Conservation (phyloP, 2,329 filamentous ascomycete species). For the Neopestalotiopsis sp. region DNA sequence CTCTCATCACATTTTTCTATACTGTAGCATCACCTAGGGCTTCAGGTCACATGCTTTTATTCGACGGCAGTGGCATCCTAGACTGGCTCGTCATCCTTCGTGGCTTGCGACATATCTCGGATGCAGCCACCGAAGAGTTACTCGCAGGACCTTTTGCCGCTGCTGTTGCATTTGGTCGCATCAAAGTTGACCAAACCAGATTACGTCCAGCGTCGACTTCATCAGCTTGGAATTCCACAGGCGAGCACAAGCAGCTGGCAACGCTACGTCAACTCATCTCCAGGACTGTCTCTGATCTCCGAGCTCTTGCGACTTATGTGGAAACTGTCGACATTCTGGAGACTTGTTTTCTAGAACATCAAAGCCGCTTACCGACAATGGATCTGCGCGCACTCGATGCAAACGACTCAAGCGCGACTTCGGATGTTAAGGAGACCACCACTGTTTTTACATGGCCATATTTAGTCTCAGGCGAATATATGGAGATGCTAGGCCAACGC, state of each 20-base stretch:
- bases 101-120: not conserved
- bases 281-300: not conserved
- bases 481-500: not conserved
- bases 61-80: not conserved
- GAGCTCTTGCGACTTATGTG: not conserved
- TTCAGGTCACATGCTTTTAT: not conserved
- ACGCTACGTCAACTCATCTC: not conserved
- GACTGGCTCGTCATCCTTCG: constrained; percentile 1
- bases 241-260: not conserved
- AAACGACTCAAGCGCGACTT: not conserved
- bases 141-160: not conserved
- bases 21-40: not conserved
- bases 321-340: not conserved
- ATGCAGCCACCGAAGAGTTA: not conserved
- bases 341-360: not conserved
- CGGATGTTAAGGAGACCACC: not conserved
- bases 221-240: not conserved
- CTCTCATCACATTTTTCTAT: not conserved
- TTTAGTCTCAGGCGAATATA: not conserved
- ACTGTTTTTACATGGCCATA: not conserved
- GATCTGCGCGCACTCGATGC: constrained; percentile 1
- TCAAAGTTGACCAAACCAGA: not conserved
- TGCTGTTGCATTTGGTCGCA: not conserved
- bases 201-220: not conserved
- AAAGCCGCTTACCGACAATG: not conserved